phyloP scores from a whole-genome alignment of 2,329 filamentous ascomycete species.

The Fusarium tricinctum region DNA sequence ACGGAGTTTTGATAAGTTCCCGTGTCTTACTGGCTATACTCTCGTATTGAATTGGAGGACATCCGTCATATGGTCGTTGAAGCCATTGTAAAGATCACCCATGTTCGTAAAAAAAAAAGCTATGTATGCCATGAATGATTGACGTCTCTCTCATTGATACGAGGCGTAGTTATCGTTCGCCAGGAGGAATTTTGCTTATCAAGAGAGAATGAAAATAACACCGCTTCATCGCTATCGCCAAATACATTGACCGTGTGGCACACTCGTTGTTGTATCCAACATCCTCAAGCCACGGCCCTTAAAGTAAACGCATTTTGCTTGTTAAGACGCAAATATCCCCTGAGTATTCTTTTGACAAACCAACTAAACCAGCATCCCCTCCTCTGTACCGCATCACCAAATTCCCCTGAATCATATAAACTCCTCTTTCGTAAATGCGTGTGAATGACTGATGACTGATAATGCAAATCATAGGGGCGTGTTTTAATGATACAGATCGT shows the following conservation, averaged over 20 bases:
- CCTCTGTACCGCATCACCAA: slow-evolving; percentile 5
- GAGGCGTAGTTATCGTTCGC: slow-evolving; percentile 27
- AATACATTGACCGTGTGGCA: slow-evolving; percentile 38
- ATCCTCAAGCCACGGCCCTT: slow-evolving; percentile 9
- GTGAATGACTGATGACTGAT: slow-evolving; percentile 43
- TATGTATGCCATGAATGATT: slow-evolving; percentile 31
- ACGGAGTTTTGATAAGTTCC: neutral
- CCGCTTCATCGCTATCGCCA: slow-evolving; percentile 43
- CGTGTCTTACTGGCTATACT: neutral
- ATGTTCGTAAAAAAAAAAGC: neutral
- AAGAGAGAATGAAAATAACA: slow-evolving; percentile 37
- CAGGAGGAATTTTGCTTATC: slow-evolving; percentile 34
- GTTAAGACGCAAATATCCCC: slow-evolving; percentile 30
- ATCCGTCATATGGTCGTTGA: neutral
- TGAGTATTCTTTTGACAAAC: slow-evolving; percentile 12
- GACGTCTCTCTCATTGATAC: slow-evolving; percentile 42
- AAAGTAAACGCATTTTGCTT: slow-evolving; percentile 30
- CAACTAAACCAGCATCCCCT: slow-evolving; percentile 7
- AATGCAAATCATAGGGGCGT: slow-evolving; percentile 43
- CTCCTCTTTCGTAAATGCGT: slow-evolving; percentile 43
- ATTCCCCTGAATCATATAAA: slow-evolving; percentile 23
- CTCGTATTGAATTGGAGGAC: neutral
- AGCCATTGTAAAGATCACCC: neutral
- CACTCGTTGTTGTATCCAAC: slow-evolving; percentile 35
- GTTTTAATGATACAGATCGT: slow-evolving; percentile 45